These are phyloP conservation scores for Lasiodiplodia hormozganensis DNA, from an alignment of 2,329 filamentous ascomycete genomes.

Conservation along the genomic window DNA sequence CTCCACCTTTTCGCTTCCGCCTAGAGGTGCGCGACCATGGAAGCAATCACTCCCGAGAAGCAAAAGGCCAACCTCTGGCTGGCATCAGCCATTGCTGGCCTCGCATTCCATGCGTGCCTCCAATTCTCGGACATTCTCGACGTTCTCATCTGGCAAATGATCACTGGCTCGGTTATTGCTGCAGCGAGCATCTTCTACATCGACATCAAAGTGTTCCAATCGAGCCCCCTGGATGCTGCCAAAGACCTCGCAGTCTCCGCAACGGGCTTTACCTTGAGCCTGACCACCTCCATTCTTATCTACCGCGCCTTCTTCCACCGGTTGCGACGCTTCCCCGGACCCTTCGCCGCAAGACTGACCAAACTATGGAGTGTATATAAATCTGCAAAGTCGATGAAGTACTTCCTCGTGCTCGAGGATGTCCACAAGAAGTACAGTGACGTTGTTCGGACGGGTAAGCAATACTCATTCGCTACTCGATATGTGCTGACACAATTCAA, in stretches of 20 bases:
- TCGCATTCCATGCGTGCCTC: not conserved
- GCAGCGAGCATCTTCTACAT: not conserved
- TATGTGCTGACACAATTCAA: not conserved
- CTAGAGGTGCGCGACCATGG: no score
- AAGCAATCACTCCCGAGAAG: not conserved
- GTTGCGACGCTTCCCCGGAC: conserved; percentile 45
- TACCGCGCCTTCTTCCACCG: conserved; percentile 45
- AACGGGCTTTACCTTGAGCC: not conserved
- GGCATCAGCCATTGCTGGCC: not conserved
- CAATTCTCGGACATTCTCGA: conserved; percentile 7
- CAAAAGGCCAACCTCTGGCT: not conserved
- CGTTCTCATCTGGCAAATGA: not conserved
- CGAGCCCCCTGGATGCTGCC: not conserved
- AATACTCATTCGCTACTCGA: not conserved
- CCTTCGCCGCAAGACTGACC: conserved; percentile 43
- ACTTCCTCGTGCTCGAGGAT: conserved; percentile 2
- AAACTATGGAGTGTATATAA: conserved; percentile 38
- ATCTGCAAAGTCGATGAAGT: conserved; percentile 16
- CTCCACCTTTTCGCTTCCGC: not conserved
- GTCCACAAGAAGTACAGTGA: conserved; percentile 10
- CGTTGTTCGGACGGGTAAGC: not conserved
- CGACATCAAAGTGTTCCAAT: conserved; percentile 1
- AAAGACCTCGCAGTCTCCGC: not conserved
- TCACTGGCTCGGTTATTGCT: not conserved
- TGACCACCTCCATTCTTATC: conserved; percentile 30